A percentile compares a stretch with the other conserved stretches of the same genome.
Evolutionary conservation across 371 early-diverging fungal genomes (phyloP).

Genomic region (Mortierella sp.): DNA sequence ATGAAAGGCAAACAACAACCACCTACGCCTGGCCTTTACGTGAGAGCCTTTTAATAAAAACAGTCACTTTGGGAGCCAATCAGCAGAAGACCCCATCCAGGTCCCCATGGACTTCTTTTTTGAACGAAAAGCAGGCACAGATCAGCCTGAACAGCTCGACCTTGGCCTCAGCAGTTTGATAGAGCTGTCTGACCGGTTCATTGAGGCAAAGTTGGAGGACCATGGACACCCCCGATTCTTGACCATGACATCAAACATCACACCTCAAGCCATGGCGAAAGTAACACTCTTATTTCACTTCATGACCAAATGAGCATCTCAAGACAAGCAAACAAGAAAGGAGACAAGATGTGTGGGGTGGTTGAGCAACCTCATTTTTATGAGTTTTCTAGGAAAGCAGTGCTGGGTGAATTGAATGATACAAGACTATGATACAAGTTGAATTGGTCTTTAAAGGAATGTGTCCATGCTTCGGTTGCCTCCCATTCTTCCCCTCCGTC

Average conservation of each 20-base stretch:
- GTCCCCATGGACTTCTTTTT: neutral
- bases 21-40: neutral
- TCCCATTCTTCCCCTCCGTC: neutral
- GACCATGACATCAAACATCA: too few relatives aligned
- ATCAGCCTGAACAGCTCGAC: too few relatives aligned
- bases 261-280: neutral
- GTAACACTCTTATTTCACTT: neutral
- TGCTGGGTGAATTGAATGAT: neutral
- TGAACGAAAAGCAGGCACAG: too few relatives aligned
- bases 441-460: conserved; percentile 31
- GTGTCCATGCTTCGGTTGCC: neutral
- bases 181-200: too few relatives aligned
- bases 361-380: conserved; percentile 41
- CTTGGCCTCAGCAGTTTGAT: too few relatives aligned
- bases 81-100: neutral
- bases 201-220: too few relatives aligned
- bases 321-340: neutral
- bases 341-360: conserved; percentile 15
- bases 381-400: conserved; percentile 7
- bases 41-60: neutral
- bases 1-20: neutral
- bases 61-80: neutral
- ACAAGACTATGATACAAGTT: conserved; percentile 47
- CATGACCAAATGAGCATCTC: neutral
- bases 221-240: too few relatives aligned